These are phyloP conservation scores for Cladosporium sp. DNA, from an alignment of 2,329 filamentous ascomycete species.

Conservation along the genomic window DNA sequence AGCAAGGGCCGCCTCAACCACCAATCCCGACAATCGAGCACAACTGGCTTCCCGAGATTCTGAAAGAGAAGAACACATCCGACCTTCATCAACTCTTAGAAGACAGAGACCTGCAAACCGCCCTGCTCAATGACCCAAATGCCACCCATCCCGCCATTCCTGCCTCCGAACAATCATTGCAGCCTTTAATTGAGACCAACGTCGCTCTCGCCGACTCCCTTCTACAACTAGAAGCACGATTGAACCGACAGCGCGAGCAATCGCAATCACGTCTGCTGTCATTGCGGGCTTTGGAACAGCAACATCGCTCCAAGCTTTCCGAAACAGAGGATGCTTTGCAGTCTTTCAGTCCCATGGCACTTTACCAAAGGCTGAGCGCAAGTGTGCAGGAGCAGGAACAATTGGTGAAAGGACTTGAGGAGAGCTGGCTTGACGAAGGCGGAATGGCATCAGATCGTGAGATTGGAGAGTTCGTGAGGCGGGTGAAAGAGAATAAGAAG, in stretches of 20 bases:
- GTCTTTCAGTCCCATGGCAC: conserved; percentile 77
- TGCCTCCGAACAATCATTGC: conserved; percentile 60
- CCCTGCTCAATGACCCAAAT: conserved; percentile 63
- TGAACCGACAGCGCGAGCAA: conserved; percentile 58
- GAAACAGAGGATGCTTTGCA: conserved; percentile 82
- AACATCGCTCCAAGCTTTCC: conserved; percentile 82
- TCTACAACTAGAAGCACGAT: conserved; percentile 54
- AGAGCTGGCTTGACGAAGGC: conserved; percentile 77
- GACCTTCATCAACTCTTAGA: conserved; percentile 69
- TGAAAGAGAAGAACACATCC: conserved; percentile 78
- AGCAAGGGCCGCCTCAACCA: conserved; percentile 17
- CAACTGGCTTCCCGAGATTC: conserved; percentile 70
- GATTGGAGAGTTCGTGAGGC: conserved; percentile 74
- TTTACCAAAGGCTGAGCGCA: conserved; percentile 76
- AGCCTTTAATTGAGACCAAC: conserved; percentile 64
- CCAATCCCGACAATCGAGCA: conserved; percentile 39
- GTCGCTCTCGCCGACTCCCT: conserved; percentile 63
- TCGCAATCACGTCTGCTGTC: conserved; percentile 78
- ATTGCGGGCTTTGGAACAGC: conserved; percentile 81
- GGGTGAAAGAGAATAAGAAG: conserved; percentile 75
- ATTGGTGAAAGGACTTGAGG: conserved; percentile 77
- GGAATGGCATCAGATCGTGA: conserved; percentile 70
- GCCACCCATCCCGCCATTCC: conserved; percentile 69
- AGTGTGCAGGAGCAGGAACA: conserved; percentile 77
- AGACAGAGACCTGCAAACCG: conserved; percentile 61